Base-by-base conservation (phyloP, 2,329 filamentous ascomycete genomes). In the Cadophora luteo-olivacea region DNA sequence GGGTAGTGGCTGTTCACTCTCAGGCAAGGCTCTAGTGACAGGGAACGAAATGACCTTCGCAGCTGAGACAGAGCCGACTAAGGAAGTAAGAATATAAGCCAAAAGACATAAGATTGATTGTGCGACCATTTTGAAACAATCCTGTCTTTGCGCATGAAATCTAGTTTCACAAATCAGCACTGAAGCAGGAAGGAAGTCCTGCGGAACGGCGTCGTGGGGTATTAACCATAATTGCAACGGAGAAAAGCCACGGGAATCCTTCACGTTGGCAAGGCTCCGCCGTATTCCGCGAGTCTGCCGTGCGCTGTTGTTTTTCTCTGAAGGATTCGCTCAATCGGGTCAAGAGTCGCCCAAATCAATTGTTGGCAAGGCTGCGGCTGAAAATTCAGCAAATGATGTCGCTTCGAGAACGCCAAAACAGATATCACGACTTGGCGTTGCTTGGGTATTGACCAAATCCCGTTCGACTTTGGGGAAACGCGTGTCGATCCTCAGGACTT, bases 271-370 rank as follows among this genome's bases (percentile, higher is more conserved):
- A 19, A 55, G 29, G 52, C 52, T 55, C 29, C 16, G 52, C 29
- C 52, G 4, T n/a, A 19, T 55, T 29, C 29, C 11, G 6, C 3
- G 25, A n/a, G 16, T 29, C 24, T 55, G 29, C 25, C 1, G 29
- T 5, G 14, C 52, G 22, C 25, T 9, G 19, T 55, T 55, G 24
- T 29, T 16, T 29, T 25, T 25, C 14, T 33, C 52, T 55, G 52
- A 55, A 55, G 52, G 25, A 55, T 55, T 55, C 52, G 52, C 52
- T 55, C 52, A n/a, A 55, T 55, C 8, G 6, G 29, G 52, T 49
- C 45, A 49, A 49, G 45, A 49, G 8, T 22, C n/a, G 25, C 25
- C 25, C 25, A 25, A 55, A 55, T 55, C 25, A 7, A 33, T 4
- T 54, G 52, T 55, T 32, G 51, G 51, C 51, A 19, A 54, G 25